These are phyloP conservation scores for Lepraria neglecta DNA, from an alignment of 495 filamentous ascomycete genomes.

Conservation along the genomic window DNA sequence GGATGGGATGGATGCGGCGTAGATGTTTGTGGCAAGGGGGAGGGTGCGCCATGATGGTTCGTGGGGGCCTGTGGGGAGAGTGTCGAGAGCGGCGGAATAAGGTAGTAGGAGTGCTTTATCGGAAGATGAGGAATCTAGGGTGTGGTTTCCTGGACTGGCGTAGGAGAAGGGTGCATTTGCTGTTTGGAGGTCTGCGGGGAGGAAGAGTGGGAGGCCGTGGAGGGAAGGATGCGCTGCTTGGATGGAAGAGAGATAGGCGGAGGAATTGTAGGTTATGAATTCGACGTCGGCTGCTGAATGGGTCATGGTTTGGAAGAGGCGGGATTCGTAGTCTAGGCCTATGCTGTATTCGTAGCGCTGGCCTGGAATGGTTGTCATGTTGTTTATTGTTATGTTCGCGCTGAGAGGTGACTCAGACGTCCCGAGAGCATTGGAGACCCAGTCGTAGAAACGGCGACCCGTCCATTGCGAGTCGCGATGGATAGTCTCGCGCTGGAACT, in stretches of 20 bases:
- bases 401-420: constrained; percentile 39
- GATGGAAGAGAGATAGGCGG: constrained; percentile 36
- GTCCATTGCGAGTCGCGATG: constrained; percentile 35
- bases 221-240: constrained; percentile 43
- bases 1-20: constrained; percentile 43
- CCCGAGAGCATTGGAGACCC: constrained; percentile 39
- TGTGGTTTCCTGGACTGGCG: constrained; percentile 26
- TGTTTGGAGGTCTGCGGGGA: constrained; percentile 35
- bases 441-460: constrained; percentile 39
- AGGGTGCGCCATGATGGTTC: constrained; percentile 44
- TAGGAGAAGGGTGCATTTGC: constrained; percentile 38
- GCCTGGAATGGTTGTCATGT: constrained; percentile 35
- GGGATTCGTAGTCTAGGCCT: constrained; percentile 51
- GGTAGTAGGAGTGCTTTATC: constrained; percentile 35
- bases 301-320: constrained; percentile 48
- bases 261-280: constrained; percentile 45
- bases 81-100: constrained; percentile 41
- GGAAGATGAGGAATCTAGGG: constrained; percentile 28
- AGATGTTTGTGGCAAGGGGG: constrained; percentile 49
- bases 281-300: constrained; percentile 41
- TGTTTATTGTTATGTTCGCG: constrained; percentile 42
- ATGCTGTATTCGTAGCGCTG: constrained; percentile 53
- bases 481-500: constrained; percentile 48
- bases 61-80: constrained; percentile 30
- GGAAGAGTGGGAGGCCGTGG: constrained; percentile 39